Conservation (phyloP, 2,329 filamentous ascomycete species). For the Teratosphaeria epicoccoides region DNA sequence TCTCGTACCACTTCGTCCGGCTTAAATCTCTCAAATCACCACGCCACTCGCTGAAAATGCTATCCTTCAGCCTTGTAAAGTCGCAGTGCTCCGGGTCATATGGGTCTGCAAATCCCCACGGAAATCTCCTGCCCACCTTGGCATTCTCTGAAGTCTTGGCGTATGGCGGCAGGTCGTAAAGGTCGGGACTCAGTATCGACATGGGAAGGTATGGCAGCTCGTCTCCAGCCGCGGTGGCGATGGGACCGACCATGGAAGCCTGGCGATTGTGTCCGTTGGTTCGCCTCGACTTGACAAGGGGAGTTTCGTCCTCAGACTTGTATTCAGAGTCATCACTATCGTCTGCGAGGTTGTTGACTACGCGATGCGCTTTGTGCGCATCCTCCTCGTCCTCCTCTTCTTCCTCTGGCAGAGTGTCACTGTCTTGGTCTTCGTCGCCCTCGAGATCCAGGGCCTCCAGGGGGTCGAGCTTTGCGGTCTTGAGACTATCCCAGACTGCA, state of each 20-base stretch:
- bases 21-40: slow-evolving; percentile 81
- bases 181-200: slow-evolving; percentile 87
- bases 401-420: slow-evolving; percentile 42
- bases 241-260: slow-evolving; percentile 28
- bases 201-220: slow-evolving; percentile 66
- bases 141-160: slow-evolving; percentile 58
- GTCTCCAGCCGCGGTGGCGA: slow-evolving; percentile 29
- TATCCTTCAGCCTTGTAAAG: slow-evolving; percentile 79
- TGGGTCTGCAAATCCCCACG: slow-evolving; percentile 94
- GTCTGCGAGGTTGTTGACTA: slow-evolving; percentile 10
- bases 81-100: slow-evolving; percentile 89
- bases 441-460: slow-evolving; percentile 77
- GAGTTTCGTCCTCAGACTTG: slow-evolving; percentile 20
- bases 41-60: slow-evolving; percentile 89
- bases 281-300: slow-evolving; percentile 12
- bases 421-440: slow-evolving; percentile 49
- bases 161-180: slow-evolving; percentile 59
- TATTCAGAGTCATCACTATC: slow-evolving; percentile 16
- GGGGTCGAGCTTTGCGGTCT: slow-evolving; percentile 76
- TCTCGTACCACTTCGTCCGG: slow-evolving; percentile 88
- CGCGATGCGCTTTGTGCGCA: too few species aligned
- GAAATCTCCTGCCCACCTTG: slow-evolving; percentile 74
- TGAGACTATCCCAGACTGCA: slow-evolving; percentile 78
- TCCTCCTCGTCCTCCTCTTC: slow-evolving; percentile 33
- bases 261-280: slow-evolving; percentile 27